Conservation (phyloP, 1,139 yeast species). For the Pichia sp. region DNA sequence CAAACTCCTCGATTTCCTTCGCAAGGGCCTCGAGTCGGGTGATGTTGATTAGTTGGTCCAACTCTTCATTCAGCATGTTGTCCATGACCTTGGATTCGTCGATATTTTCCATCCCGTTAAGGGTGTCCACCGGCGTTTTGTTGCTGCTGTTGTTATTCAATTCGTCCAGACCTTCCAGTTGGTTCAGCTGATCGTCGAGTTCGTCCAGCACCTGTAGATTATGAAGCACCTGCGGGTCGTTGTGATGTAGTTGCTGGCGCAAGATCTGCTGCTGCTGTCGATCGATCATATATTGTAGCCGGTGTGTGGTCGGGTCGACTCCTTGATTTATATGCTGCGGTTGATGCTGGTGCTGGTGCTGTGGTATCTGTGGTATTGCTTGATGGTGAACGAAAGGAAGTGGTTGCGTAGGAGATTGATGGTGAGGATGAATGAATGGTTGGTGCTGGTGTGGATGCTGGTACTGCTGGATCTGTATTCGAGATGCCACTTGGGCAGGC, state of each 20-base stretch:
- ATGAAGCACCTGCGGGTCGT: conserved; percentile 4
- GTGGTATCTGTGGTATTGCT: background rate
- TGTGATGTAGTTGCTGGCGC: conserved; percentile 9
- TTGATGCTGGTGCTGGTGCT: background rate
- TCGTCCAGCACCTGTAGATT: background rate
- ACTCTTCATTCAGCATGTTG: conserved; percentile 4
- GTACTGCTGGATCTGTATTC: background rate
- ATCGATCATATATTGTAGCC: background rate
- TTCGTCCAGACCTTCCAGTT: background rate
- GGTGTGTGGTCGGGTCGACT: background rate
- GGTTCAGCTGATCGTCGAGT: background rate
- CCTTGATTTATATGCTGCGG: background rate
- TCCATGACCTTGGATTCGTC: background rate
- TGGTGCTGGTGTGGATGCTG: background rate
- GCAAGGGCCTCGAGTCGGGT: conserved; percentile 7
- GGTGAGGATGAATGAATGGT: background rate
- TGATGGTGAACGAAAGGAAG: background rate
- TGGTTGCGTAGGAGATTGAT: background rate
- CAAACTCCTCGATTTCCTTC: conserved; percentile 3
- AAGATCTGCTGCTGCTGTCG: conserved; percentile 5
- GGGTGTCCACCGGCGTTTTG: background rate
- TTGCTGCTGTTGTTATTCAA: background rate
- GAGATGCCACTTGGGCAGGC: background rate
- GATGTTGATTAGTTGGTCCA: conserved; percentile 11
- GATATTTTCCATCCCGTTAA: background rate